Percentiles rank a stretch among this genome's conserved stretches.
phyloP scores from a whole-genome alignment of 768 basidiomycete species.

The Krasilnikovozyma curviuscula region DNA sequence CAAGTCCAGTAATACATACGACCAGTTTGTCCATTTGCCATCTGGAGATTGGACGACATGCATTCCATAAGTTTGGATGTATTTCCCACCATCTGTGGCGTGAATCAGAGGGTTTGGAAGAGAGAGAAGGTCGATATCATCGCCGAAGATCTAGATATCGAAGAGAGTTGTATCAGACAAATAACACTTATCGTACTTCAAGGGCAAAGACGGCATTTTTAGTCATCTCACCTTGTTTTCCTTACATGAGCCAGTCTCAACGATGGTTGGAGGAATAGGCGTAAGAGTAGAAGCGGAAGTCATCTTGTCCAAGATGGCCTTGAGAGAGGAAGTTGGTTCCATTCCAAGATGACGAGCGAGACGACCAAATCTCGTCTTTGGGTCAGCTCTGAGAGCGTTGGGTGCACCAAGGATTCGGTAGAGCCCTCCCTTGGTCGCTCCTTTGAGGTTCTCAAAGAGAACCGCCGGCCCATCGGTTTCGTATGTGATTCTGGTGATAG shows the following conservation, averaged over 20 bases:
- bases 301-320: conserved; percentile 6
- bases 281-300: not conserved
- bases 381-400: conserved; percentile 3
- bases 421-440: not conserved
- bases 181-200: not conserved
- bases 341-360: conserved; percentile 5
- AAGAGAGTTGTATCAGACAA: too few relatives aligned
- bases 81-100: not conserved
- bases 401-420: conserved; percentile 5
- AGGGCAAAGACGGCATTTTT: not conserved
- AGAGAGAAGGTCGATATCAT: conserved; percentile 2
- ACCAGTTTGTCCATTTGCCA: conserved; percentile 7
- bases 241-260: conserved; percentile 2
- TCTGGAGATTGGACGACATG: conserved; percentile 1
- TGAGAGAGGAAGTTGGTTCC: not conserved
- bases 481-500: conserved; percentile 4
- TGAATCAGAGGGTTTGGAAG: conserved; percentile 3
- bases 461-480: conserved; percentile 3
- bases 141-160: conserved; percentile 7
- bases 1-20: too few relatives aligned
- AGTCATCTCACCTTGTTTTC: conserved; percentile 2
- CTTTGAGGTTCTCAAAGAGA: conserved; percentile 7
- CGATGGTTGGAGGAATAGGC: conserved; percentile 2
- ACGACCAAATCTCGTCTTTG: not conserved
- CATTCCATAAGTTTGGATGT: conserved; percentile 9